Conservation (phyloP, 1,284 basidiomycete species). For the Sporisorium iseilematis-ciliati region DNA sequence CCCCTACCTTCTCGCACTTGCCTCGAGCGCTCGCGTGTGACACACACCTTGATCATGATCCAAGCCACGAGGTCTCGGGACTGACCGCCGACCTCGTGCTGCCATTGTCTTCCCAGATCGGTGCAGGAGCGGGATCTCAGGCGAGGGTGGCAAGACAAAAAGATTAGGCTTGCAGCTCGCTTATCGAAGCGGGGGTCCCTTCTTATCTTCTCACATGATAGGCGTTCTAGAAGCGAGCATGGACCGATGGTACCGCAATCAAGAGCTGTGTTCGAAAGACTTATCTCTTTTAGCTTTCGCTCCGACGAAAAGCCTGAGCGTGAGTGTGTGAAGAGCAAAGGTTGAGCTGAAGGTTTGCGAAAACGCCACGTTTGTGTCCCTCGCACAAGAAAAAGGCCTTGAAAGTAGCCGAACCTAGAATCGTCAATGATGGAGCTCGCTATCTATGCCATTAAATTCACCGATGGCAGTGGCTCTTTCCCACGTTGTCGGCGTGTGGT, state of each 20-base stretch:
- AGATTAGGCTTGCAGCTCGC: constrained; percentile 15
- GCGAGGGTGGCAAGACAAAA: background rate
- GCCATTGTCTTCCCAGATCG: background rate
- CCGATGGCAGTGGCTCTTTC: background rate
- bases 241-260: background rate
- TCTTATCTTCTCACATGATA: background rate
- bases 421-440: background rate
- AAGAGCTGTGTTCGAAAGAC: background rate
- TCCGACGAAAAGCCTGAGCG: background rate
- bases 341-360: background rate
- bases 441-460: background rate
- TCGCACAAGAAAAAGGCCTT: background rate
- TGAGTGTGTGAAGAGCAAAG: background rate
- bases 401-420: background rate
- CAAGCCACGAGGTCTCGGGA: background rate
- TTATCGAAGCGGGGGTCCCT: background rate
- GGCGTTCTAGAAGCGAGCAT: constrained; percentile 2
- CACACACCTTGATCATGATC: background rate
- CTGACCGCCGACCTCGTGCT: background rate
- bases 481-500: too few species aligned
- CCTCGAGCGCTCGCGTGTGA: background rate
- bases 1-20: background rate
- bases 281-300: background rate
- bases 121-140: background rate
- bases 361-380: background rate